Evolutionary conservation across 2,329 filamentous ascomycete species (phyloP), one percentile per base, ranked within the genome.

Genomic region (Amauroascus niger): DNA sequence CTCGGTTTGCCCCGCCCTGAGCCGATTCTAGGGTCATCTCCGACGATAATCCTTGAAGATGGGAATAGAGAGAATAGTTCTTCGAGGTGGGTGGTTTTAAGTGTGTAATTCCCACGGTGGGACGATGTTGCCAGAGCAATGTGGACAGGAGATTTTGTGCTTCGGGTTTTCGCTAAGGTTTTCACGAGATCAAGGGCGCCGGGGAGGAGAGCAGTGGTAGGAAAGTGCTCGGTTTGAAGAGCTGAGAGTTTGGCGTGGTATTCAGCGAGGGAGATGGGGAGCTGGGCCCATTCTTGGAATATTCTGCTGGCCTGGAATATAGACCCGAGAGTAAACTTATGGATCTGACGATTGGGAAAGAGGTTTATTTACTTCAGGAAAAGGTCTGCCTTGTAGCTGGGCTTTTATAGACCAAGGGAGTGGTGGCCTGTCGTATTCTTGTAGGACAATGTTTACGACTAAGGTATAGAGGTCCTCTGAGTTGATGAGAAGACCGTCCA

Each of bases 371-470:
- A 77, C 77, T 62, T 78, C 72, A 0, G 79, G 75, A 20, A 75
- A 75, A 0, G 83, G 83, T 7, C 82, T 76, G 4, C 84, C 83
- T 72, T 87, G 84, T 16, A 97, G 75, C 69, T 88, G 86, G 8
- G 93, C 90, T 76, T 97, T 97, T 73, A 98, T 82, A 57, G 81
- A 82, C 93, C 93, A 97, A 0, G 93, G 91, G n/a, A 97, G 76
- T 13, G 74, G 68, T 0, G 87, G 85, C 48, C 81, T 82, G 63
- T 78, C 79, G 69, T 93, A 88, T 65, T 86, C 82, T 54, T 78
- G 76, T 37, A 98, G 83, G 35, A 97, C 79, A 22, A 81, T 76
- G 72, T 98, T 96, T 57, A 89, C 86, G 70, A 87, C 86, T 24
- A 80, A 67, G 0, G 88, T 93, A 76, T 97, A 97, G 55, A 82